Percentiles rank a stretch among this genome's conserved stretches.
phyloP scores from a whole-genome alignment of 176 grass and related monocot species.

The Musa beccarii region DNA sequence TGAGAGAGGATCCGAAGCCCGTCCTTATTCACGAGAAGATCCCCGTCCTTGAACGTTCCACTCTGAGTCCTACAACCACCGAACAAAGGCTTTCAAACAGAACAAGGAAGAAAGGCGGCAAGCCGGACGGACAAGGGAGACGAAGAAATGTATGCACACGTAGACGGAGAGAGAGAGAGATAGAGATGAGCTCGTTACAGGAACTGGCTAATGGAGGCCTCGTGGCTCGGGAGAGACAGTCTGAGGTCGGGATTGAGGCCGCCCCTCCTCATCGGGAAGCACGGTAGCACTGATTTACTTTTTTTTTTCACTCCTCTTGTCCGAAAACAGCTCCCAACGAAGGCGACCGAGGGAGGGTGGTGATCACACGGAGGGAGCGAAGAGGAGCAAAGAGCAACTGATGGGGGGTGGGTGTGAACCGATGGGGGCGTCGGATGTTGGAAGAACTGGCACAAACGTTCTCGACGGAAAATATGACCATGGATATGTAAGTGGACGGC shows the following conservation, averaged over 20 bases:
- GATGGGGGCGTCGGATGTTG: too few relatives aligned
- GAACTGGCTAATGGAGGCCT: slow-evolving; percentile 67
- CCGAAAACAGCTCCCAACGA: background rate
- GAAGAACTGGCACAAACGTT: too few relatives aligned
- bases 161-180: background rate
- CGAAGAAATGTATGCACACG: too few relatives aligned
- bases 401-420: too few relatives aligned
- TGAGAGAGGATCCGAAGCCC: slow-evolving; percentile 85
- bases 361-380: background rate
- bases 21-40: slow-evolving; percentile 93
- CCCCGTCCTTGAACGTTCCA: slow-evolving; percentile 94
- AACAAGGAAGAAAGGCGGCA: slow-evolving; percentile 11
- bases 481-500: background rate
- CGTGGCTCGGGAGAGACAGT: slow-evolving; percentile 55
- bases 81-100: background rate
- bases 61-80: slow-evolving; percentile 58
- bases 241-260: slow-evolving; percentile 19
- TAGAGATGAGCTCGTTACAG: slow-evolving; percentile 28
- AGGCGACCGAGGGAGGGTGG: background rate
- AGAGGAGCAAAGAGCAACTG: background rate
- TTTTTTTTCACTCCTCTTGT: too few relatives aligned
- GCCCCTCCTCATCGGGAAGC: slow-evolving; percentile 5
- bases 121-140: background rate
- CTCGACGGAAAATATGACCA: background rate
- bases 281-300: background rate